Conservation (phyloP, 2,329 filamentous ascomycete genomes). For the Clonostachys solani region DNA sequence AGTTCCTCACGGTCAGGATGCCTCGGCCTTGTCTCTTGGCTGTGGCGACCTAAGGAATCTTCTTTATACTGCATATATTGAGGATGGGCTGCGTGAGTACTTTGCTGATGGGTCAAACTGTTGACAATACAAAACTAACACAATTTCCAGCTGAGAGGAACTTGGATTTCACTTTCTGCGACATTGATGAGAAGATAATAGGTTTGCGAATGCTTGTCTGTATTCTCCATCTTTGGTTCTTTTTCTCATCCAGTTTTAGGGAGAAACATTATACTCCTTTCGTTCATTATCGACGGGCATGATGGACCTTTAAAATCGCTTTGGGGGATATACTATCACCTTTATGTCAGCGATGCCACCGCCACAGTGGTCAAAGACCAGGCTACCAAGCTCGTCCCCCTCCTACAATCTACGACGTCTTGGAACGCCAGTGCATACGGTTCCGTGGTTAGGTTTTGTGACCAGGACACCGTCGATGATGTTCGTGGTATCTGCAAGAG, state of each 20-base stretch:
- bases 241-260: slow-evolving; percentile 25
- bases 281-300: slow-evolving; percentile 39
- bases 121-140: slow-evolving; percentile 5
- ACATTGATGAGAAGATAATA: slow-evolving; percentile 42
- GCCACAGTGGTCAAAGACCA: slow-evolving; percentile 32
- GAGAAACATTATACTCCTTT: slow-evolving; percentile 49
- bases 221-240: not conserved
- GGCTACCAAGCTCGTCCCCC: slow-evolving; percentile 31
- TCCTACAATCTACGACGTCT: slow-evolving; percentile 27
- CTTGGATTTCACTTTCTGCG: slow-evolving; percentile 54
- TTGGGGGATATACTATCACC: slow-evolving; percentile 54
- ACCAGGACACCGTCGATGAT: slow-evolving; percentile 35
- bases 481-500: slow-evolving; percentile 30
- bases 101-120: not conserved
- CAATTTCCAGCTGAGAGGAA: slow-evolving; percentile 15
- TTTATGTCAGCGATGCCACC: slow-evolving; percentile 34
- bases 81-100: slow-evolving; percentile 28
- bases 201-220: slow-evolving; percentile 26
- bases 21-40: slow-evolving; percentile 46
- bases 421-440: slow-evolving; percentile 45
- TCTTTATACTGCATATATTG: slow-evolving; percentile 44
- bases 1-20: slow-evolving; percentile 44
- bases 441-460: slow-evolving; percentile 39
- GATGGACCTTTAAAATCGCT: slow-evolving; percentile 14
- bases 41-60: slow-evolving; percentile 54